Evolutionary conservation across 148 eudicot species (phyloP), one percentile per base, ranked within the genome.

Genomic region (Rhododendron kiyosumense): DNA sequence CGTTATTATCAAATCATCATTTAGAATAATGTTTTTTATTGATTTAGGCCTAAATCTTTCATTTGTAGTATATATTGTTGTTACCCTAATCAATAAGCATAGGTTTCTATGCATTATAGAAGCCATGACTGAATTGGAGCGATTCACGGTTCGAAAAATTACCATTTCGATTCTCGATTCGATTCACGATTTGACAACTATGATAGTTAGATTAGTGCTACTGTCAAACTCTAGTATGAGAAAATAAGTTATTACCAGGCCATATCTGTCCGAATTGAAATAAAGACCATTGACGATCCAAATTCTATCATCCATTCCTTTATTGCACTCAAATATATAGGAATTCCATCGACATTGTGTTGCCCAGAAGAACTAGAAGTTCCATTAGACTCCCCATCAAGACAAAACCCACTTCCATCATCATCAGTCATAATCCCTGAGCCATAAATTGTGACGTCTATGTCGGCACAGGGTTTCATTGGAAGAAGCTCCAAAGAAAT

Each of bases 391-490:
- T 91, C 98, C 34, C 87, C 91, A 86, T 93, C 98, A 83, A 94
- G 89, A 89, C 91, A 88, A 81, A 94, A 95, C 11, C 99, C 98
- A 88, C 94, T 93, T 83, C 98, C 98, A 90, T 95, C 98, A 89
- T 95, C 99, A 81, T 87, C 87, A 11, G 95, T 95, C 94, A 95
- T 91, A 18, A 87, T 88, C 83, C 99, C 99, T 8, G 99, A 97
- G 78, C 98, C 98, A 93, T 91, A 97, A 75, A 97, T 93, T 38
- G 98, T 91, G 26, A 94, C 98, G 88, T 95, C 98, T 83, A 97
- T 95, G 34, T 97, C 98, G 48, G 94, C 96, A 91, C 99, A 97
- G 36, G 98, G 96, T 91, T 95, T 97, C 98, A 97, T 92, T 65
- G 99, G 99, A 75, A 97, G 94, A 81, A 97, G 96, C 86, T 97